phyloP scores from a whole-genome alignment of 1,284 basidiomycete species.

The Microbotryomycetes sp. region DNA sequence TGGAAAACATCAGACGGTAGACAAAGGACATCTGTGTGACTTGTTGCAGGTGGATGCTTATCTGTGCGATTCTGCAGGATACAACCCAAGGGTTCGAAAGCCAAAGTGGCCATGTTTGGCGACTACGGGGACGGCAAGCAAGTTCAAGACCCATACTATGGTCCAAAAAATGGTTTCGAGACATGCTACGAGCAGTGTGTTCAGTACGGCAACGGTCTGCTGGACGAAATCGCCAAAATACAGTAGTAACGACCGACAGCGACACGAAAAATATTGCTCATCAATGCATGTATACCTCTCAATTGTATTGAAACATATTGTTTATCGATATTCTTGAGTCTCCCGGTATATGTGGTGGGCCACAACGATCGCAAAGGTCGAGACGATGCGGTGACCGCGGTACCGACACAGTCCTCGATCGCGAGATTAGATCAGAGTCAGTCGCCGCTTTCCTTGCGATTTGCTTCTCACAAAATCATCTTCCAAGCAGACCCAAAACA shows the following conservation, averaged over 20 bases:
- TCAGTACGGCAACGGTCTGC: slow-evolving; percentile 26
- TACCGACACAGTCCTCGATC: no score
- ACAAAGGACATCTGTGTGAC: no score
- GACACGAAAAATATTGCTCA: not conserved
- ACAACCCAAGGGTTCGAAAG: slow-evolving; percentile 14
- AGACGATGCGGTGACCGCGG: not conserved
- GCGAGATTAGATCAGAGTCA: no score
- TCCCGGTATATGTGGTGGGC: not conserved
- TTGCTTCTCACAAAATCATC: not conserved
- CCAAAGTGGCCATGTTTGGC: slow-evolving; percentile 32
- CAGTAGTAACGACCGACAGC: not conserved
- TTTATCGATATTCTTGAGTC: not conserved
- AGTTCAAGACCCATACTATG: slow-evolving; percentile 35
- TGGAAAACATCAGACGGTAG: slow-evolving; percentile 28
- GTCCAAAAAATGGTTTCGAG: slow-evolving; percentile 31
- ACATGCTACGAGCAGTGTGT: slow-evolving; percentile 31
- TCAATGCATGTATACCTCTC: no score
- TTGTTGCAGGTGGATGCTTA: slow-evolving; percentile 5
- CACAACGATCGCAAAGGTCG: not conserved
- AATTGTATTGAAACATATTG: no score
- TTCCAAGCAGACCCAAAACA: not conserved
- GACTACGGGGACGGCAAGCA: slow-evolving; percentile 28
- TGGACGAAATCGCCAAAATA: not conserved
- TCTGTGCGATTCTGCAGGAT: not conserved
- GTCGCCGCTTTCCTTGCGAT: not conserved